Percentiles rank a stretch among this genome's conserved stretches.
These are phyloP conservation scores for Drosera capensis DNA, from an alignment of 148 eudicot genomes.

Conservation along the genomic window DNA sequence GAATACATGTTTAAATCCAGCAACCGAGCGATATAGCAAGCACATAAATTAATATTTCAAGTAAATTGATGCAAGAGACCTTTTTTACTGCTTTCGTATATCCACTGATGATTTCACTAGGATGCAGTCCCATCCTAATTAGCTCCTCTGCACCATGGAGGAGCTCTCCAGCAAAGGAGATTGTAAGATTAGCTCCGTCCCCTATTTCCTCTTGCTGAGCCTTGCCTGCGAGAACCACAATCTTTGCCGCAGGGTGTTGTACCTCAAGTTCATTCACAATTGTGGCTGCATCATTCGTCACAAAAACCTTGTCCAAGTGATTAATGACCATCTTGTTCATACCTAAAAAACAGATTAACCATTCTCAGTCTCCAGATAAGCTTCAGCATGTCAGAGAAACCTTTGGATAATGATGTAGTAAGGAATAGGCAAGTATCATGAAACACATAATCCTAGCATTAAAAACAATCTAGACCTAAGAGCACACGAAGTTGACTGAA, in stretches of 20 bases:
- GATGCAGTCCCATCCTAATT: constrained; percentile 92
- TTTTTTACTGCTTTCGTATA: constrained; percentile 65
- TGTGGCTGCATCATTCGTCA: constrained; percentile 90
- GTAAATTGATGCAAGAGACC: constrained; percentile 24
- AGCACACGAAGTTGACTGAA: too few relatives aligned
- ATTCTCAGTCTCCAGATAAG: background rate
- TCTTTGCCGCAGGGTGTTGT: constrained; percentile 97
- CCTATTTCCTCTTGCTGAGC: constrained; percentile 96
- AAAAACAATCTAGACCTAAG: too few relatives aligned
- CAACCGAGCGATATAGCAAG: background rate
- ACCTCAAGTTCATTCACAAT: constrained; percentile 91
- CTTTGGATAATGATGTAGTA: background rate
- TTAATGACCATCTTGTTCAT: constrained; percentile 93
- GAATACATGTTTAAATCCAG: background rate
- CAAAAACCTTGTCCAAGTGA: constrained; percentile 87
- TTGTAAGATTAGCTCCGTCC: constrained; percentile 86
- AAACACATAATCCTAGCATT: background rate
- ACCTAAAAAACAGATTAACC: constrained; percentile 24
- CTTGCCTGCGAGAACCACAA: constrained; percentile 81
- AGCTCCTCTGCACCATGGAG: constrained; percentile 80
- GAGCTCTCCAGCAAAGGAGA: constrained; percentile 92
- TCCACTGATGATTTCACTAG: constrained; percentile 81
- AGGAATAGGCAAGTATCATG: background rate
- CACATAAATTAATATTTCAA: too few relatives aligned
- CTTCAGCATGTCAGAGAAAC: background rate